These are phyloP conservation scores for Pleurotus platypus DNA, from an alignment of 768 basidiomycete species.

Conservation along the genomic window DNA sequence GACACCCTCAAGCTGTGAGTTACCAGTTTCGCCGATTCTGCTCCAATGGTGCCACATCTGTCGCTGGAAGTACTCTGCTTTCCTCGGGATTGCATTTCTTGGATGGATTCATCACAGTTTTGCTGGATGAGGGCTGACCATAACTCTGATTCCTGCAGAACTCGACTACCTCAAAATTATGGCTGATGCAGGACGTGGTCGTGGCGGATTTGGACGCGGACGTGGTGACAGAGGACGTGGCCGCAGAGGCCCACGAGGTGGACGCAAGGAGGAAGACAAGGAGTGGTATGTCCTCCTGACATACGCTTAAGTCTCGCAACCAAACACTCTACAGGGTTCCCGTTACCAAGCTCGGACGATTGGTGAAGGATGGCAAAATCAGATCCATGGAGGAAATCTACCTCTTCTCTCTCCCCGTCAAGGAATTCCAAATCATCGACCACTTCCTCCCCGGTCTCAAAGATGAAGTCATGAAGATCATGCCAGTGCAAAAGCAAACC, in stretches of 20 bases:
- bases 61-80: neutral
- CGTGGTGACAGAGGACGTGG: slow-evolving; percentile 91
- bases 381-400: slow-evolving; percentile 99
- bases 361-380: slow-evolving; percentile 99
- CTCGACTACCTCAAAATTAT: slow-evolving; percentile 33
- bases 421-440: slow-evolving; percentile 99
- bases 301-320: neutral
- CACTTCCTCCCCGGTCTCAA: slow-evolving; percentile 99
- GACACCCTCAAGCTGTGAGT: slow-evolving; percentile 5
- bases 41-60: neutral
- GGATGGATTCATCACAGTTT: neutral
- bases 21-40: neutral
- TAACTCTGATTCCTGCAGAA: neutral
- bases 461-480: slow-evolving; percentile 99
- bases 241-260: slow-evolving; percentile 87
- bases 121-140: slow-evolving; percentile 1
- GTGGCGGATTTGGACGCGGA: slow-evolving; percentile 79
- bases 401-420: slow-evolving; percentile 99
- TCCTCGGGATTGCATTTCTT: neutral
- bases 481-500: slow-evolving; percentile 99
- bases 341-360: slow-evolving; percentile 98
- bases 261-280: slow-evolving; percentile 99
- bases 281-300: slow-evolving; percentile 70
- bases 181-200: slow-evolving; percentile 78
- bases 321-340: slow-evolving; percentile 64